These are phyloP conservation scores for Ustilago tritici DNA, from an alignment of 1,284 basidiomycete genomes.

Conservation along the genomic window DNA sequence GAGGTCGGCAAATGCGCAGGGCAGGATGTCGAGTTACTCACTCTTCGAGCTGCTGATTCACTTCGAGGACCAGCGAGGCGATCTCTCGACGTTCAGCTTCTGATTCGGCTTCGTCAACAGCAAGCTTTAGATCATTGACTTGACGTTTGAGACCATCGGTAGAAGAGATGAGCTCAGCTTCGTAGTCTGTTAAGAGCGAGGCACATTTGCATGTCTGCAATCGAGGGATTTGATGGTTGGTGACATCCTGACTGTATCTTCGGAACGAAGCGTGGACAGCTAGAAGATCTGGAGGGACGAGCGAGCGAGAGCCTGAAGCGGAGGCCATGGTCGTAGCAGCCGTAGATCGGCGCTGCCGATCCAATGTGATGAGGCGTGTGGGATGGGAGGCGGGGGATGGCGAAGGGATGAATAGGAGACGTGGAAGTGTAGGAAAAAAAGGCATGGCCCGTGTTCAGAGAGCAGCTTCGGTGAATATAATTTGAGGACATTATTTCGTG, in stretches of 20 bases:
- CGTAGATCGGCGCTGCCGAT: background rate
- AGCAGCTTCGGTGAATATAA: slow-evolving; percentile 2
- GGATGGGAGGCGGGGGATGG: background rate
- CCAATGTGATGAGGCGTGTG: background rate
- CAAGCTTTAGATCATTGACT: slow-evolving; percentile 47
- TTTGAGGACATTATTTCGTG: slow-evolving; percentile 1
- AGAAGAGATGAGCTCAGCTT: slow-evolving; percentile 52
- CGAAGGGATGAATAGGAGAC: background rate
- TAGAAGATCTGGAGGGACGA: slow-evolving; percentile 34
- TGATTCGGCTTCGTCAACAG: slow-evolving; percentile 53
- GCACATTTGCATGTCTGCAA: slow-evolving; percentile 35
- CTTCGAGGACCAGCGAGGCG: slow-evolving; percentile 1
- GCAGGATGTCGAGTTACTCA: background rate
- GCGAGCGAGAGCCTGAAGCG: slow-evolving; percentile 20
- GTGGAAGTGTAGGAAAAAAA: background rate
- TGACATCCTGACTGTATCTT: slow-evolving; percentile 48
- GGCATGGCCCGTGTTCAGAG: slow-evolving; percentile 2
- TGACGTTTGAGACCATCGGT: slow-evolving; percentile 49
- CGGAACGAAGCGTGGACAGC: slow-evolving; percentile 38
- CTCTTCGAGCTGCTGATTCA: slow-evolving; percentile 32
- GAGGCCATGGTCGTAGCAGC: slow-evolving; percentile 8
- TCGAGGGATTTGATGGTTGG: slow-evolving; percentile 46
- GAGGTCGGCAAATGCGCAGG: background rate
- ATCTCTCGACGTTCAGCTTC: slow-evolving; percentile 39
- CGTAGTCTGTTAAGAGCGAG: slow-evolving; percentile 41